Evolutionary conservation across 345 rosid genomes (phyloP), one percentile per base, ranked within the genome.

Genomic region (Litchi chinensis): DNA sequence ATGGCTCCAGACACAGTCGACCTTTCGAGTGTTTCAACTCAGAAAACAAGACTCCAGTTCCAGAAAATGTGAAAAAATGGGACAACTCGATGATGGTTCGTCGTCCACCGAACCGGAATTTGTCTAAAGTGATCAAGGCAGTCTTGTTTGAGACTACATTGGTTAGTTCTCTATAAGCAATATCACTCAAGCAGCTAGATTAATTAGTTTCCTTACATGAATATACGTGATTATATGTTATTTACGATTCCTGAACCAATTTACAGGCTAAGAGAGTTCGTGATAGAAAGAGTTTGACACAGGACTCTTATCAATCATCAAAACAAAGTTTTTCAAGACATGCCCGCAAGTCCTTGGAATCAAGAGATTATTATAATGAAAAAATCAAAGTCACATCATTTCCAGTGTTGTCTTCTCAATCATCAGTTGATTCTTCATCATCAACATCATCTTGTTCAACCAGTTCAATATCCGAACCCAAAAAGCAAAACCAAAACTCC

Each of bases 51-150:
- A 74, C 82, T 8, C 26, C 72, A 13, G 39, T 40, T 18, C n/a
- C 82, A 8, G 70, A 52, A 19, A 21, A 22, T 44, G 40, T 9
- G 13, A 46, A 16, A 2, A 62, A 10, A 62, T 21, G 83, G 8
- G 70, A 70, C 43, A 76, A 72, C 16, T 73, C 74, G 10, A 68
- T 54, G 22, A 28, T 54, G 56, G 37, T 72, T 76, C 79, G 37
- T 77, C 79, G 48, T 40, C 60, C 77, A 10, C 77, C 69, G 0
- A 84, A 70, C 66, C 79, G 46, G 22, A 74, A 78, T 44, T 50
- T 86, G 22, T 86, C 90, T 24, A 85, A 77, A 12, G 79, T 73
- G 50, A 32, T 89, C 65, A 88, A 82, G 66, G 83, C 83, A 41
- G 83, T 80, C 32, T 43, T 85, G 19, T 88, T 85, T 68, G 85